phyloP scores from a whole-genome alignment of 148 eudicot genomes.

The Tetragonia tetragonoides region DNA sequence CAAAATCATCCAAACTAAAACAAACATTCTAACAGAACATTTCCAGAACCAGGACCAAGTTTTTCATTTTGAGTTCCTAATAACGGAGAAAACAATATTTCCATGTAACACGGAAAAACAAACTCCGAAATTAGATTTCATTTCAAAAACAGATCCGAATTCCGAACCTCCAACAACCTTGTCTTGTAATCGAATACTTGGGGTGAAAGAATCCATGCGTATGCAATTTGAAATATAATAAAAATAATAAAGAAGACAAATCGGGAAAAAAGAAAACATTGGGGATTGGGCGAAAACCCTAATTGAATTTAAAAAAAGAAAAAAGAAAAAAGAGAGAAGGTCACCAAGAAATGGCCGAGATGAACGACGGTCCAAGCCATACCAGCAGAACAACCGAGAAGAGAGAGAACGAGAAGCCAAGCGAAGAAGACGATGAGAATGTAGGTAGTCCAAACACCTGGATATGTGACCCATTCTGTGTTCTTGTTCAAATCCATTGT shows the following conservation, averaged over 20 bases:
- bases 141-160: too few species aligned
- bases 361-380: constrained; percentile 83
- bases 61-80: too few species aligned
- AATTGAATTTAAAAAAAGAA: too few species aligned
- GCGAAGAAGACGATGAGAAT: constrained; percentile 68
- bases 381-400: constrained; percentile 67
- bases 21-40: not conserved
- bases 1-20: not conserved
- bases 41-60: too few species aligned
- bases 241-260: not conserved
- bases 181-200: not conserved
- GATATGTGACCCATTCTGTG: constrained; percentile 81
- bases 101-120: too few species aligned
- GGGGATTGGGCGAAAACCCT: not conserved
- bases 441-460: constrained; percentile 80
- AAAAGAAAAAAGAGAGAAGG: not conserved
- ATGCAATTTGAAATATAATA: not conserved
- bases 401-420: constrained; percentile 66
- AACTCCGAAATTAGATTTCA: too few species aligned
- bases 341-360: constrained; percentile 61
- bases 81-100: too few species aligned
- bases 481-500: constrained; percentile 71
- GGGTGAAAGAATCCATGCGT: not conserved
- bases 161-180: not conserved
- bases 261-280: not conserved